Conservation (phyloP, 176 grass and related monocot genomes). For the Neostapfia colusana region DNA sequence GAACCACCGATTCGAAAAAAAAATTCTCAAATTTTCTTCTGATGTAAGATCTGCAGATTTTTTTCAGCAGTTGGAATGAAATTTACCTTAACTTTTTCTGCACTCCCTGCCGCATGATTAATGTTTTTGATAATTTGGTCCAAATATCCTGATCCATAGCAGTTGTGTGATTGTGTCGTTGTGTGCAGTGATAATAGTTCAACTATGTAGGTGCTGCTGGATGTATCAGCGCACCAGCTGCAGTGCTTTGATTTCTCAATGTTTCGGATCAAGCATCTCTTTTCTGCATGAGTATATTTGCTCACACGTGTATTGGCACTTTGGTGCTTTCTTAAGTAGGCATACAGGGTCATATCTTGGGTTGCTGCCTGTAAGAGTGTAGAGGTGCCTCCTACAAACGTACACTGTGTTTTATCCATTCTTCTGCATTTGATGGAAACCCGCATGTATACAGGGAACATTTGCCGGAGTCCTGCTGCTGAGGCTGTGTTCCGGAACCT, state of each 20-base stretch:
- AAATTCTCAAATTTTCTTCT: neutral
- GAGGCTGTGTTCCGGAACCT: slow-evolving; percentile 83
- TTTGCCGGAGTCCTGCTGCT: slow-evolving; percentile 88
- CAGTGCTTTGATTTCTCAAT: neutral
- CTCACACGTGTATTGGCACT: neutral
- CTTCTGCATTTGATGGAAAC: slow-evolving; percentile 14
- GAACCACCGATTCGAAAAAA: neutral
- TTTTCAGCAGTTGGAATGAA: neutral
- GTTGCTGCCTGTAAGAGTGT: neutral
- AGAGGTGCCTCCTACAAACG: neutral
- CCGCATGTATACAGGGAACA: slow-evolving; percentile 67
- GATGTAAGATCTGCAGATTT: neutral
- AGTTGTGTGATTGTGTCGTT: no score
- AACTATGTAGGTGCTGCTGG: neutral
- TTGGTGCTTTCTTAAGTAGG: neutral
- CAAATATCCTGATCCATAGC: neutral
- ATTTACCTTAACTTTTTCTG: neutral
- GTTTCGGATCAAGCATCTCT: neutral
- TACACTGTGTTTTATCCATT: slow-evolving; percentile 14
- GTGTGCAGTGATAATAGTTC: neutral
- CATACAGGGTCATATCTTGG: slow-evolving; percentile 10
- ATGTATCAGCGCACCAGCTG: neutral
- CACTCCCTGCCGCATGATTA: neutral
- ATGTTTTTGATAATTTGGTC: neutral
- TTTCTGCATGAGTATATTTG: no score